Evolutionary conservation across 805 yeast species (phyloP).

Genomic region (Kodamaea neixiangensis): DNA sequence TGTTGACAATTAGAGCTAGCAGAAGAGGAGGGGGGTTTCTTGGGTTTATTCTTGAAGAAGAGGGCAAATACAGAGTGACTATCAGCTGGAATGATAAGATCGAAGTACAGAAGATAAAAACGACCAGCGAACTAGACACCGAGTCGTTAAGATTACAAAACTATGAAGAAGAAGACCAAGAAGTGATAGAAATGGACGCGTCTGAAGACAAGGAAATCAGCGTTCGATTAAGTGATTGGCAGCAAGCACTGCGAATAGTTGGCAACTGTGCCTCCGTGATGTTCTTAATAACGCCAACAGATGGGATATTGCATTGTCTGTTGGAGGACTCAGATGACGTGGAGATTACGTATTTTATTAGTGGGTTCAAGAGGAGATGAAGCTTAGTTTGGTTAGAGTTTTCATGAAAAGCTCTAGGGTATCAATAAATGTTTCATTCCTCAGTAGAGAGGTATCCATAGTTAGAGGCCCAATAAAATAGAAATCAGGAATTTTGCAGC

Average conservation of each 20-base stretch:
- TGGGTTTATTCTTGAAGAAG: conserved; percentile 55
- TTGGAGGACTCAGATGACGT: conserved; percentile 65
- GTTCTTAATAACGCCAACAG: conserved; percentile 55
- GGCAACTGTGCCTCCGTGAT: conserved; percentile 63
- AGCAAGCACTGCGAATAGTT: conserved; percentile 59
- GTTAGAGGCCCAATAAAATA: too few species aligned
- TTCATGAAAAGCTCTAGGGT: too few species aligned
- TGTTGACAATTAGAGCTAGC: conserved; percentile 52
- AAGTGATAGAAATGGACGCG: conserved; percentile 11
- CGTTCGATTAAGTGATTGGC: conserved; percentile 68
- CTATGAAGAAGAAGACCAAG: conserved; percentile 15
- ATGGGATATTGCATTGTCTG: conserved; percentile 65
- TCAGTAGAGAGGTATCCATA: too few species aligned
- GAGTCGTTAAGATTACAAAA: conserved; percentile 23
- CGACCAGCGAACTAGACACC: conserved; percentile 18
- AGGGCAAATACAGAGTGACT: conserved; percentile 51
- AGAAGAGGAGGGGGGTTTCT: conserved; percentile 47
- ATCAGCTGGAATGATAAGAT: conserved; percentile 60
- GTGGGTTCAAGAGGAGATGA: conserved; percentile 25
- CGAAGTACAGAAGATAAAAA: conserved; percentile 41
- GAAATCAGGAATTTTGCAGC: too few species aligned
- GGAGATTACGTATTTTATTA: conserved; percentile 63
- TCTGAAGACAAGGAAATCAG: conserved; percentile 45
- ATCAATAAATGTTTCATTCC: too few species aligned
- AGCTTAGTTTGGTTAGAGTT: background rate